These are phyloP conservation scores for Galeopsis tetrahit DNA, from an alignment of 257 asterid genomes.

Conservation along the genomic window DNA sequence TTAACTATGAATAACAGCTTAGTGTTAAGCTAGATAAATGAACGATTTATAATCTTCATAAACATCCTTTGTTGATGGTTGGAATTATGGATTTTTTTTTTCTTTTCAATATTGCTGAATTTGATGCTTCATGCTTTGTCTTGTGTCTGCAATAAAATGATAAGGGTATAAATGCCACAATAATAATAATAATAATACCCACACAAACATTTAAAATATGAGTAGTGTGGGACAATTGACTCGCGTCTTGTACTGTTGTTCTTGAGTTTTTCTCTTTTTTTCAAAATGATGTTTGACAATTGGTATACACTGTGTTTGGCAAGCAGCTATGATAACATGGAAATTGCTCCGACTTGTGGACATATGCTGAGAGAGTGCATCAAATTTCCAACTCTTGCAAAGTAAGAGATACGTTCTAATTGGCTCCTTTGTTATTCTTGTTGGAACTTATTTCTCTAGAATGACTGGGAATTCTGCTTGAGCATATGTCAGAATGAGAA, in stretches of 20 bases:
- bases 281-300: conserved; percentile 23
- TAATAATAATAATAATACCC: not conserved
- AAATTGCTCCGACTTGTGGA: conserved; percentile 94
- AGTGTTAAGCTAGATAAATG: conserved; percentile 15
- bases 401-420: conserved; percentile 57
- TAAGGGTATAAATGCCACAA: not conserved
- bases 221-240: not conserved
- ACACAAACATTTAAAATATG: conserved; percentile 5
- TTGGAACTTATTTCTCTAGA: conserved; percentile 28
- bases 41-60: not conserved
- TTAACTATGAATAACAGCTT: conserved; percentile 23
- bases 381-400: conserved; percentile 85
- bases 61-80: not conserved
- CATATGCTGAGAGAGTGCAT: conserved; percentile 98
- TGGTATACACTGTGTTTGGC: conserved; percentile 28
- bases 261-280: conserved; percentile 18
- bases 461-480: conserved; percentile 22
- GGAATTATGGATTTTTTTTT: not conserved
- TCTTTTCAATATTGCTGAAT: not conserved
- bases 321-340: conserved; percentile 95
- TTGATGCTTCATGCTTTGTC: conserved; percentile 5
- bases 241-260: conserved; percentile 3
- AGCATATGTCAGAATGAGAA: conserved; percentile 18
- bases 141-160: conserved; percentile 17
- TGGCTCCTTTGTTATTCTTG: conserved; percentile 31